Evolutionary conservation across 164 flowering plant genomes (phyloP).

Genomic region (Litsea cubeba): DNA sequence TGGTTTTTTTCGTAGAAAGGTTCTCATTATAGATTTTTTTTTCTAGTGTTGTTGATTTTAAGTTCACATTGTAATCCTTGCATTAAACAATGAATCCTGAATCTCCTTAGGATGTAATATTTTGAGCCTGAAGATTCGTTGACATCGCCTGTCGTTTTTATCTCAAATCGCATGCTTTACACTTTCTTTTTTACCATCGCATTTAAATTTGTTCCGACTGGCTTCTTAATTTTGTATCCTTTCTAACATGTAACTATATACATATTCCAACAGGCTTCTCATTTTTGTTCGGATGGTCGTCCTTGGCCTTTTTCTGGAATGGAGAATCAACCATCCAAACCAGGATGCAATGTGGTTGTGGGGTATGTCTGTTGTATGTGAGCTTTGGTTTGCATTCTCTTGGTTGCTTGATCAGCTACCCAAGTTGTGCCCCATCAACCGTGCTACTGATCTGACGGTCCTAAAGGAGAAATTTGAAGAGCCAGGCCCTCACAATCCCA

Average conservation of each 20-base stretch:
- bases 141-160: not conserved
- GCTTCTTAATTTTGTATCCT: not conserved
- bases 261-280: slow-evolving; percentile 41
- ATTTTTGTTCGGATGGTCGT: slow-evolving; percentile 54
- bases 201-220: too few species aligned
- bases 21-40: too few species aligned
- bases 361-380: slow-evolving; percentile 88
- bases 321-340: slow-evolving; percentile 72
- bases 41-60: too few species aligned
- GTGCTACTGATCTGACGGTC: slow-evolving; percentile 59
- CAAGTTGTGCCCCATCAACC: slow-evolving; percentile 72
- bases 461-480: slow-evolving; percentile 71
- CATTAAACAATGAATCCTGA: too few species aligned
- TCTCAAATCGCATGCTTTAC: too few species aligned
- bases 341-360: slow-evolving; percentile 87
- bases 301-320: slow-evolving; percentile 56
- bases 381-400: slow-evolving; percentile 90
- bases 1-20: too few species aligned
- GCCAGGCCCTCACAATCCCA: slow-evolving; percentile 47
- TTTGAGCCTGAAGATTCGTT: too few species aligned
- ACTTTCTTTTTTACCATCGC: too few species aligned
- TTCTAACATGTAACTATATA: not conserved
- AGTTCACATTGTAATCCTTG: too few species aligned
- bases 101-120: too few species aligned
- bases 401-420: slow-evolving; percentile 97